Conservation (phyloP, 1,139 yeast species). For the Pneumocystis canis region DNA sequence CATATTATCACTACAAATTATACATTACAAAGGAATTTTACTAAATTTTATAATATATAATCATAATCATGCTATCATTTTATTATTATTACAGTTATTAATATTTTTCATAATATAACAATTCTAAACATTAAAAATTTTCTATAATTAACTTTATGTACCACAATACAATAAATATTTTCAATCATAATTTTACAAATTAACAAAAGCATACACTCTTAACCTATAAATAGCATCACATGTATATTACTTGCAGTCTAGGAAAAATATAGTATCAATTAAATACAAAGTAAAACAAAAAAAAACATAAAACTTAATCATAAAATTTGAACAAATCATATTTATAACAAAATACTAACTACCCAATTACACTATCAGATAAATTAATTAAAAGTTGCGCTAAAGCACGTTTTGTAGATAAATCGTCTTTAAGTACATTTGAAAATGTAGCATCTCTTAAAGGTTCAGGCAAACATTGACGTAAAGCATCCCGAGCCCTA, state of each 20-base stretch:
- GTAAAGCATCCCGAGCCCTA: constrained; percentile 79
- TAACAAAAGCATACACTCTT: neutral
- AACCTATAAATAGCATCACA: neutral
- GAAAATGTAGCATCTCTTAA: constrained; percentile 84
- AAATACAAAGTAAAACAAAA: neutral
- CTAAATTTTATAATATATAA: too few relatives aligned
- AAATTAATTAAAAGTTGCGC: constrained; percentile 69
- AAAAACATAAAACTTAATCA: neutral
- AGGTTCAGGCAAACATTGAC: constrained; percentile 72
- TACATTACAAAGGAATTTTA: too few relatives aligned
- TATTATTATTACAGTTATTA: too few relatives aligned
- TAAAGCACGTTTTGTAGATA: constrained; percentile 73
- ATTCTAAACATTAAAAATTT: too few relatives aligned
- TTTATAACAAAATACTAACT: neutral
- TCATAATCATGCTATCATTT: too few relatives aligned
- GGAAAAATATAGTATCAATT: neutral
- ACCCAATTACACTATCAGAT: constrained; percentile 21
- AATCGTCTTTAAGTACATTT: constrained; percentile 65
- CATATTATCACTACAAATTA: too few relatives aligned
- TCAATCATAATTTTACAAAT: too few relatives aligned
- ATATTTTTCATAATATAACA: too few relatives aligned
- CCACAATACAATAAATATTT: too few relatives aligned
- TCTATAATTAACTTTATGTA: too few relatives aligned
- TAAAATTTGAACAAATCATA: neutral
- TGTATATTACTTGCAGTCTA: neutral